Base-by-base conservation (phyloP, 2,329 filamentous ascomycete species). In the Hansfordia pulvinata region DNA sequence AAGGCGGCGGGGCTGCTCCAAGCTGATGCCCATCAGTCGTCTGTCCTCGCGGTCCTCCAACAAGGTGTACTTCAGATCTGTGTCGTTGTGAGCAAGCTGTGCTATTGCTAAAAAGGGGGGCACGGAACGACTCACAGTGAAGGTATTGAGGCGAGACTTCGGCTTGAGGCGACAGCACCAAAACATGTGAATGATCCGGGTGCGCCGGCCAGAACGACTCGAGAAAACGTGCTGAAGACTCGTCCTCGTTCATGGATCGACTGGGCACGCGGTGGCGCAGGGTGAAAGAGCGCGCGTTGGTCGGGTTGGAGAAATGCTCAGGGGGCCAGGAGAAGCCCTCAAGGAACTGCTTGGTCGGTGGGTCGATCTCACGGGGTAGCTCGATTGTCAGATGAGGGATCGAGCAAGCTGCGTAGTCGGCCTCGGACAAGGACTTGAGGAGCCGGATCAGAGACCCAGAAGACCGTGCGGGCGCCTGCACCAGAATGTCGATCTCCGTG, bases 121-220 rank as follows among this genome's bases (percentile, higher is more conserved):
- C n/a, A n/a, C n/a, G n/a, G n/a, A n/a, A n/a, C n/a, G n/a, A n/a
- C 63, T 44, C 50, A 69, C 67, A 93, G 35, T 93, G 83, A 35
- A 79, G 88, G 46, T 84, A 96, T 2, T 80, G 67, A 2, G 76
- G 73, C 1, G 82, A 80, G 1, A 96, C 53, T 47, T 96, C 81
- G 2, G 67, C 69, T 38, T 93, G 75, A 2, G 86, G 72, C 5
- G 84, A 86, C 5, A 98, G 65, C 2, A 94, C 54, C n/a, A 98
- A 62, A 3, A 93, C 69, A 47, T 94, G 84, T 8, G 76, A 76
- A 27, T 70, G 53, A 3, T 50, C 46, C 5, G 72, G 60, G 31
- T 72, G 60, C 3, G 60, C 54, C 3, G 90, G 86, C 64, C 85
- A 96, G 49, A 93, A 93, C 0, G 82, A 79, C 54, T 96, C 86